These are phyloP conservation scores for Pichia rugopelliculosa DNA, from an alignment of 805 yeast species.

Conservation along the genomic window DNA sequence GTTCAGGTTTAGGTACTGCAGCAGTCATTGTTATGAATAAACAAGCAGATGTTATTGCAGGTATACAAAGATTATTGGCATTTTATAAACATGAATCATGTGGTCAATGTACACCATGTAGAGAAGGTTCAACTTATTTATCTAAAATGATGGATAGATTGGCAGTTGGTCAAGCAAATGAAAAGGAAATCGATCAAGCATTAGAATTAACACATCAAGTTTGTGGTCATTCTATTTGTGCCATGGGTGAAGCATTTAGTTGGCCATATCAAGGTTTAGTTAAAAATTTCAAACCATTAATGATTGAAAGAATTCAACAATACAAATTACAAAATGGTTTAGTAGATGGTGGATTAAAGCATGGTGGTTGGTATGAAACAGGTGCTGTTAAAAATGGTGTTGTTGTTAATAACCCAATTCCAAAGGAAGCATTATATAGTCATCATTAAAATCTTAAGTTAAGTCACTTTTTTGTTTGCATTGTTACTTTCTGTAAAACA, in stretches of 20 bases:
- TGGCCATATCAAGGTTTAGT: slow-evolving; percentile 92
- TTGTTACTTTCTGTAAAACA: background rate
- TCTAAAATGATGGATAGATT: slow-evolving; percentile 79
- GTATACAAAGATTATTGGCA: slow-evolving; percentile 76
- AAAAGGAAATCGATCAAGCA: slow-evolving; percentile 77
- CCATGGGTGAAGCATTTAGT: slow-evolving; percentile 87
- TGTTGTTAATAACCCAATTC: slow-evolving; percentile 55
- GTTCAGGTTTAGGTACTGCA: slow-evolving; percentile 87
- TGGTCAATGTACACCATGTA: slow-evolving; percentile 92
- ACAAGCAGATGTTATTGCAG: slow-evolving; percentile 75
- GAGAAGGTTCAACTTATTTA: slow-evolving; percentile 89
- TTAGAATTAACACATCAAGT: slow-evolving; percentile 78
- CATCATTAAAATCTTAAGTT: slow-evolving; percentile 12
- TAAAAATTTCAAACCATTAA: slow-evolving; percentile 74
- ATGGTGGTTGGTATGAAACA: slow-evolving; percentile 74
- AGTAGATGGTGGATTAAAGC: slow-evolving; percentile 30
- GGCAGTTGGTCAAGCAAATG: slow-evolving; percentile 69
- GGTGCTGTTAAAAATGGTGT: slow-evolving; percentile 55
- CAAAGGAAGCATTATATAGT: slow-evolving; percentile 32
- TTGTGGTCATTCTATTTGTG: slow-evolving; percentile 90
- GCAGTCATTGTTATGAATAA: slow-evolving; percentile 90
- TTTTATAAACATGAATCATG: slow-evolving; percentile 90
- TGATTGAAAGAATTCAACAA: slow-evolving; percentile 66
- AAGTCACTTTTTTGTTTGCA: background rate
- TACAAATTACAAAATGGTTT: slow-evolving; percentile 42